These are phyloP conservation scores for Coemansia sp. DNA, from an alignment of 371 early-diverging fungal genomes.

Conservation along the genomic window DNA sequence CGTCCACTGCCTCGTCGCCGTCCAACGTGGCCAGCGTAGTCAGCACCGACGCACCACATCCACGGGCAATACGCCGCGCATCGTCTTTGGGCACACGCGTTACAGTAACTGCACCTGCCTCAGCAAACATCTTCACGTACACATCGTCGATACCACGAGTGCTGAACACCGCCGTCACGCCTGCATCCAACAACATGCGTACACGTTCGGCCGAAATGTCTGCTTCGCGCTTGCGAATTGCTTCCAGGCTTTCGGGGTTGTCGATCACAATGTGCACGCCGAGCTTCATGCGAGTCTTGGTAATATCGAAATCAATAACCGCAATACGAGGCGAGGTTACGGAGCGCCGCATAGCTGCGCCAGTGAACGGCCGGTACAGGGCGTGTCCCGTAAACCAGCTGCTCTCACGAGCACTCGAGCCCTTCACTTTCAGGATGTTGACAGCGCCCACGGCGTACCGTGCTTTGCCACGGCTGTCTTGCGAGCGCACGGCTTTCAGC, in stretches of 20 bases:
- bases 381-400: slow-evolving; percentile 96
- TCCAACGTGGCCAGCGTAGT: slow-evolving; percentile 97
- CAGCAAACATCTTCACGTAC: slow-evolving; percentile 97
- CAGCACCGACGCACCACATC: slow-evolving; percentile 94
- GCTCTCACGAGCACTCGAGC: slow-evolving; percentile 92
- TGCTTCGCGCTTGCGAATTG: slow-evolving; percentile 94
- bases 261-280: slow-evolving; percentile 98
- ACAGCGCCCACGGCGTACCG: slow-evolving; percentile 98
- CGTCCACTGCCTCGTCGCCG: slow-evolving; percentile 95
- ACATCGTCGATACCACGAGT: slow-evolving; percentile 99
- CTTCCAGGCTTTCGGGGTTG: slow-evolving; percentile 97
- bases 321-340: slow-evolving; percentile 94
- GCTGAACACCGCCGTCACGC: slow-evolving; percentile 98
- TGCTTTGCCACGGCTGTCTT: slow-evolving; percentile 80
- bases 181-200: slow-evolving; percentile 92
- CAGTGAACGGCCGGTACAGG: slow-evolving; percentile 97
- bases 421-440: slow-evolving; percentile 99
- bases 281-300: slow-evolving; percentile 98
- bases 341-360: slow-evolving; percentile 92
- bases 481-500: slow-evolving; percentile 88
- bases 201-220: slow-evolving; percentile 96
- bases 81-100: slow-evolving; percentile 98
- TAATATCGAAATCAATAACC: slow-evolving; percentile 99
- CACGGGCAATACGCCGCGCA: slow-evolving; percentile 95
- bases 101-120: slow-evolving; percentile 91